Base-by-base conservation (phyloP, 805 yeast species). In the Metschnikowia aberdeeniae region DNA sequence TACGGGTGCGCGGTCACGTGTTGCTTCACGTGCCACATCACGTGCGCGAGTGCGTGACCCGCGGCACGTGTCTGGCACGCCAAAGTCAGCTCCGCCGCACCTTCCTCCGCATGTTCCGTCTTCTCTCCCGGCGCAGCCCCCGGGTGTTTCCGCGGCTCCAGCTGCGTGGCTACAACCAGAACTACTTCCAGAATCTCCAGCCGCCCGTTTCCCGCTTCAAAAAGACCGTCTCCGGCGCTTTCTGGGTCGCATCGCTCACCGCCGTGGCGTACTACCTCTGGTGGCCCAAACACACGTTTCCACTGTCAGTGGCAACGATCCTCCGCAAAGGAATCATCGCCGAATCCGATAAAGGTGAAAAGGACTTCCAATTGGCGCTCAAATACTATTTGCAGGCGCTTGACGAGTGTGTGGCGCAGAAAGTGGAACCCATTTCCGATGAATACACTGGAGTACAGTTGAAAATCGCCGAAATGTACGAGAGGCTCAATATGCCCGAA, bases 381-480 rank as follows among this genome's bases (percentile, higher is more conserved):
- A 75, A 77, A 46, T 72, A 76, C 54, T 92, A 90, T 63, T 74
- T 87, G 36, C 83, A 84, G 51, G 96, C 96, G 0, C 66, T 89
- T 24, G 72, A 79, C 26, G 75, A 78, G 50, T 83, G 89, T 33
- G 75, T 81, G 31, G 67, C 73, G 24, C 64, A 80, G 37, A 73
- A 72, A 0, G 61, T 88, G 66, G 77, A 79, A 50, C 76, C 75
- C 9, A 55, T 85, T 28, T 72, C 80, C 45, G 93, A 88, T 57
- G 92, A 86, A 57, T 90, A 86, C 62, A 90, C 97, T 0, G 97
- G 97, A 0, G 79, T 92, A 43, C 95, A 90, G 58, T 71, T 92
- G 61, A 88, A 90, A 57, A 70, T 88, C 30, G 95, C 85, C 9
- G 96, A 89, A 57, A 84, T 89, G 89, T 86, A 80, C 59, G 96